These are phyloP conservation scores for Danielia reshetovae DNA, from an alignment of 805 yeast genomes.

Conservation along the genomic window DNA sequence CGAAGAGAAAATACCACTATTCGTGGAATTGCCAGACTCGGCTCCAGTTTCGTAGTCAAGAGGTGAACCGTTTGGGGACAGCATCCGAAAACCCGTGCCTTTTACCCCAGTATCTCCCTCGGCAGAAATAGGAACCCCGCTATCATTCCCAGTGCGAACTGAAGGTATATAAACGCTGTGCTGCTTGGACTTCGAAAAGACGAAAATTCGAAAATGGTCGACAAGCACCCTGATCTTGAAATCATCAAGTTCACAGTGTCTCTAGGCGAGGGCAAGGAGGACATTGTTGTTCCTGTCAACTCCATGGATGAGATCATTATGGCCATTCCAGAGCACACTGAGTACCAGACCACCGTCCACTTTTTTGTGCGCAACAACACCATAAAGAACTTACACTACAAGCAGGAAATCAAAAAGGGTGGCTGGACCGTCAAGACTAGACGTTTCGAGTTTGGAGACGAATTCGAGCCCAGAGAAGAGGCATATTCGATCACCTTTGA, in stretches of 20 bases:
- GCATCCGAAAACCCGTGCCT: too few relatives aligned
- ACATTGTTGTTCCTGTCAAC: conserved; percentile 22
- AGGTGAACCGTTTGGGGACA: too few relatives aligned
- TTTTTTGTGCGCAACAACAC: conserved; percentile 28
- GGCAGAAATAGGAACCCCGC: too few relatives aligned
- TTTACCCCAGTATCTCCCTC: too few relatives aligned
- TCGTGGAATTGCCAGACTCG: too few relatives aligned
- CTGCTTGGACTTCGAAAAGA: too few relatives aligned
- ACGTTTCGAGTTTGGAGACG: conserved; percentile 28
- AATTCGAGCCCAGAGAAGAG: conserved; percentile 32
- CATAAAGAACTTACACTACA: conserved; percentile 29
- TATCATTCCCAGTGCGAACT: too few relatives aligned
- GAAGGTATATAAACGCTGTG: too few relatives aligned
- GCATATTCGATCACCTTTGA: conserved; percentile 27
- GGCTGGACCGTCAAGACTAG: conserved; percentile 31
- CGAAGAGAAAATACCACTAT: too few relatives aligned
- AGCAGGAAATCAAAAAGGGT: conserved; percentile 33
- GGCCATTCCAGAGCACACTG: conserved; percentile 35
- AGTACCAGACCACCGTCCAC: conserved; percentile 28
- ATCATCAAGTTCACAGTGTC: conserved; percentile 27
- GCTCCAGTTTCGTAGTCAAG: too few relatives aligned
- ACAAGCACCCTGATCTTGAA: conserved; percentile 29
- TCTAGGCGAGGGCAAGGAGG: conserved; percentile 26
- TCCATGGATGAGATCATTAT: conserved; percentile 27
- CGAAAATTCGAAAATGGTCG: conserved; percentile 8